Base-by-base conservation (phyloP, 2,329 filamentous ascomycete genomes). In the Epichloe sibirici region DNA sequence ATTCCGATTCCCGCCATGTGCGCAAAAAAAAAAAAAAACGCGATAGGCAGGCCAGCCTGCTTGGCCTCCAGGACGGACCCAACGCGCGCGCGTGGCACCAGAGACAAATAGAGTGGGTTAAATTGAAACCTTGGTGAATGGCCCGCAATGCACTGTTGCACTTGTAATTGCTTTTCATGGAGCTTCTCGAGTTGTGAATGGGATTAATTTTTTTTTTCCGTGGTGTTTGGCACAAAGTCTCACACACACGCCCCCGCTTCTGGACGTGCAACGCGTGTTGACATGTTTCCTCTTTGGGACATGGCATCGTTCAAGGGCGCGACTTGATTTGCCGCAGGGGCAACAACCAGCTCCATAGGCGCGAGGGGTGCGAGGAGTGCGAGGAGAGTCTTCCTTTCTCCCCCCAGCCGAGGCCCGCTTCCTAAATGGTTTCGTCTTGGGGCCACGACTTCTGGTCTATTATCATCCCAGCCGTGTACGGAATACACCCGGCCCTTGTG, bases 231-330 rank as follows among this genome's bases (percentile, higher is more conserved):
- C 17, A 21, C 11, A 45, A 21, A 43, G 21, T 25, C 6, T 21
- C 17, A 34, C 21, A 17, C n/a, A 21, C 17, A 21, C 17, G 17
- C 17, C 17, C 2, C 17, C 17, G 17, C 44, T 31, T 51, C 53
- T 54, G 58, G 52, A 61, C 59, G 57, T 61, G 62, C 53, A 60
- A 62, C 63, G 64, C 63, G 64, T 66, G 63, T 66, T 65, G 60
- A 66, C 62, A 63, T 63, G 58, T 64, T 67, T 63, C 64, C 63
- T 58, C 50, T 65, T 66, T 59, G 58, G 64, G 64, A 58, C 54
- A 56, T 52, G 55, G 56, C 51, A 57, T 55, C 54, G 56, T 45
- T 54, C 56, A 59, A 56, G 57, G 55, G 61, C 65, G 65, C 58
- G 62, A 59, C 57, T 56, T 62, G 62, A 66, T 67, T 67, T 63